Evolutionary conservation across 768 basidiomycete genomes (phyloP).

Genomic region (Phlegmacium glaucopus): DNA sequence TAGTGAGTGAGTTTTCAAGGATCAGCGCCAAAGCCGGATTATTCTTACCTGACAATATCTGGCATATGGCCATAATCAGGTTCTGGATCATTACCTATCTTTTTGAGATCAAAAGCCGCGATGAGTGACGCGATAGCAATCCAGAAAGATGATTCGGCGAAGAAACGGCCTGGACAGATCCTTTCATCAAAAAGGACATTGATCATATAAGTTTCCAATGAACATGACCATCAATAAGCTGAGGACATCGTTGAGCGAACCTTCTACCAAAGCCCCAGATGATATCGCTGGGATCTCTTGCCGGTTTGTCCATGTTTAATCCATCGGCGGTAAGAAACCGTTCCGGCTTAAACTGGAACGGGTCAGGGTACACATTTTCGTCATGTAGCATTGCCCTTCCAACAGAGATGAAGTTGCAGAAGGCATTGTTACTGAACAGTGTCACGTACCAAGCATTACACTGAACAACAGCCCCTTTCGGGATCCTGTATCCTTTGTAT

Average conservation of each 20-base stretch:
- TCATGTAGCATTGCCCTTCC: conserved; percentile 40
- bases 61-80: conserved; percentile 9
- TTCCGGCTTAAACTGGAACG: conserved; percentile 35
- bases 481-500: conserved; percentile 28
- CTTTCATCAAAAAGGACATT: too few relatives aligned
- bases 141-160: conserved; percentile 21
- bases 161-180: conserved; percentile 20
- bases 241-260: not conserved
- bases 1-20: not conserved
- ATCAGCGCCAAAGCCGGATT: not conserved
- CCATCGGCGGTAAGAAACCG: conserved; percentile 26
- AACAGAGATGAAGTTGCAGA: not conserved
- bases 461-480: conserved; percentile 29
- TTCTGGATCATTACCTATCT: conserved; percentile 8
- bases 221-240: too few relatives aligned
- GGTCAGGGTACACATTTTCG: conserved; percentile 33
- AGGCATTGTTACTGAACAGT: not conserved
- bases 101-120: conserved; percentile 15
- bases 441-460: conserved; percentile 29
- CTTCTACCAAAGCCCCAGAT: conserved; percentile 30
- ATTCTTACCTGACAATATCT: conserved; percentile 11
- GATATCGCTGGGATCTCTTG: conserved; percentile 21
- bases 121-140: conserved; percentile 18
- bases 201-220: too few relatives aligned
- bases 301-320: conserved; percentile 14